Evolutionary conservation across 2,329 filamentous ascomycete species (phyloP).

Genomic region (Plectosphaerella cucumerina): DNA sequence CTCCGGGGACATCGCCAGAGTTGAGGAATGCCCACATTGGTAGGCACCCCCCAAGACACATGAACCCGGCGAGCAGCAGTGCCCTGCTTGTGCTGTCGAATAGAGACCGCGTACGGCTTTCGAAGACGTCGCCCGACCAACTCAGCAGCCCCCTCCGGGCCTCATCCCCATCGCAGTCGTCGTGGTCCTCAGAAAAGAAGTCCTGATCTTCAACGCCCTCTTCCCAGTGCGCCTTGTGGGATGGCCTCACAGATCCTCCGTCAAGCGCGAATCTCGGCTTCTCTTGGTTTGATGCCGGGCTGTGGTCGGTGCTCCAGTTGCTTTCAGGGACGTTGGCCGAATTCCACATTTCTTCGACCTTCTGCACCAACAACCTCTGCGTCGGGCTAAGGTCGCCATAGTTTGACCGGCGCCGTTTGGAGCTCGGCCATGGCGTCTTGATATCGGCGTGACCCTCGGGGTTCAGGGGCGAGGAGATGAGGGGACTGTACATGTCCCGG

Average conservation of each 20-base stretch:
- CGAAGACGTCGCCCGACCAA: slow-evolving; percentile 7
- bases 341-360: slow-evolving; percentile 36
- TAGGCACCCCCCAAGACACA: slow-evolving; percentile 18
- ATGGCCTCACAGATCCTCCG: background rate
- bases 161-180: slow-evolving; percentile 6
- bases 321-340: slow-evolving; percentile 18
- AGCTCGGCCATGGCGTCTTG: background rate
- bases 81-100: slow-evolving; percentile 19
- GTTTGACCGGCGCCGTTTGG: background rate
- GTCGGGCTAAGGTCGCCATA: slow-evolving; percentile 29
- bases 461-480: slow-evolving; percentile 24
- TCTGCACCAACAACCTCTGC: slow-evolving; percentile 34
- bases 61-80: slow-evolving; percentile 24
- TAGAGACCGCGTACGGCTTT: slow-evolving; percentile 9
- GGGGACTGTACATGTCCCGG: slow-evolving; percentile 16
- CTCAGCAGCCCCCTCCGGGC: background rate
- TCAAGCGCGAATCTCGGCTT: background rate
- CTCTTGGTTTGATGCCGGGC: background rate
- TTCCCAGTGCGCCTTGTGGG: slow-evolving; percentile 12
- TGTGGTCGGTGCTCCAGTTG: slow-evolving; percentile 12
- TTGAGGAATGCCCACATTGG: slow-evolving; percentile 4
- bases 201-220: slow-evolving; percentile 13
- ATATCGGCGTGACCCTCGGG: slow-evolving; percentile 11
- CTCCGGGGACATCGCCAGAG: background rate
- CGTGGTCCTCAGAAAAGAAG: slow-evolving; percentile 10